Evolutionary conservation across 768 basidiomycete genomes (phyloP).

Genomic region (Termitomyces sp.): DNA sequence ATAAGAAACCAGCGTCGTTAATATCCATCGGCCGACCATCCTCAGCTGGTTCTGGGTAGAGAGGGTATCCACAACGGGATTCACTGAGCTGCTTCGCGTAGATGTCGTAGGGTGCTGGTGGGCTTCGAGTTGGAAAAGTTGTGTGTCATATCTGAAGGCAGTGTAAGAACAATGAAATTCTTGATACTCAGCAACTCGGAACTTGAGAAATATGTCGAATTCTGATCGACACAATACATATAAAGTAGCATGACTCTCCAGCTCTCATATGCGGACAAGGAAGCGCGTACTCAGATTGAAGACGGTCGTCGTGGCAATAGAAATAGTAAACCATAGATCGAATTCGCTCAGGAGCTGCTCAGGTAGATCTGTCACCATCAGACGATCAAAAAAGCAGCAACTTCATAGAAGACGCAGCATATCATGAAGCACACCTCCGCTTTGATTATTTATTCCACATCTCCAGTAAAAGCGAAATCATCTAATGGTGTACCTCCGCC

Average conservation of each 20-base stretch:
- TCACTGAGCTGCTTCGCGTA: neutral
- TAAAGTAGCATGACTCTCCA: neutral
- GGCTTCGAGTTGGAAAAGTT: neutral
- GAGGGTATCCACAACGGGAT: neutral
- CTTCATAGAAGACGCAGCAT: neutral
- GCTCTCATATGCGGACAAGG: neutral
- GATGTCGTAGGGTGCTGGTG: neutral
- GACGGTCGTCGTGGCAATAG: neutral
- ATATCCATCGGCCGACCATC: slow-evolving; percentile 10
- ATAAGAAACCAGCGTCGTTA: slow-evolving; percentile 12
- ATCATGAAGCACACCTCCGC: slow-evolving; percentile 3
- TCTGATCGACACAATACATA: neutral
- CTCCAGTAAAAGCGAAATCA: slow-evolving; percentile 11
- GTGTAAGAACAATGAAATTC: no score
- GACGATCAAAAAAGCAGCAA: neutral
- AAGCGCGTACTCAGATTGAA: neutral
- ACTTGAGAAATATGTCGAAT: neutral
- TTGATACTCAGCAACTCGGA: neutral
- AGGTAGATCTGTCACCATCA: slow-evolving; percentile 10
- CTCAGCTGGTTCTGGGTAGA: neutral
- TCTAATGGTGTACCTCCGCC: slow-evolving; percentile 30
- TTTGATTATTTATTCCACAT: slow-evolving; percentile 15
- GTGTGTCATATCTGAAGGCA: neutral
- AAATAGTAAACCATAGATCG: neutral
- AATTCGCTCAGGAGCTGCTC: neutral